Evolutionary conservation across 768 basidiomycete genomes (phyloP).

Genomic region (Lentinula guzmanii): DNA sequence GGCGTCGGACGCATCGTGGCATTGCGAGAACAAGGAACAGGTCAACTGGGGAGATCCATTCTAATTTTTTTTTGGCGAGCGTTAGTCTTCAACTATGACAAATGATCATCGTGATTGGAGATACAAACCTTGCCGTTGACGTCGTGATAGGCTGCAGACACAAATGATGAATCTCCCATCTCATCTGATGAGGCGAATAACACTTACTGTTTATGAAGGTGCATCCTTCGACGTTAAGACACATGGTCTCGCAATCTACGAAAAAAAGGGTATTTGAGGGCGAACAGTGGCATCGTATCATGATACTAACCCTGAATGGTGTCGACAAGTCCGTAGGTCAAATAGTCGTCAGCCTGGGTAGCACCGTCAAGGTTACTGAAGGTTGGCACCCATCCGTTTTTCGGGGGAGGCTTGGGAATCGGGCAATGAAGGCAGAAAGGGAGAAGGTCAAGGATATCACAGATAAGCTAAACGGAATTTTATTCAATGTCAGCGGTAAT

Average conservation of each 20-base stretch:
- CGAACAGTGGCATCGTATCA: not conserved
- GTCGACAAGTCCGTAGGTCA: conserved; percentile 30
- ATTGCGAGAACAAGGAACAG: conserved; percentile 27
- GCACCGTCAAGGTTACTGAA: conserved; percentile 26
- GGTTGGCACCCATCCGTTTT: conserved; percentile 18
- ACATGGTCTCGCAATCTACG: conserved; percentile 27
- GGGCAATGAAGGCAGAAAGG: conserved; percentile 22
- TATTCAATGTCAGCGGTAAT: not conserved
- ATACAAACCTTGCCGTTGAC: conserved; percentile 27
- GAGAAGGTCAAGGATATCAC: conserved; percentile 19
- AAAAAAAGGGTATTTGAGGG: not conserved
- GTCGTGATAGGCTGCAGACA: conserved; percentile 25
- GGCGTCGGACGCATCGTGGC: conserved; percentile 30
- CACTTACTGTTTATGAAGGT: conserved; percentile 26
- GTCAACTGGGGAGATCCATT: conserved; percentile 28
- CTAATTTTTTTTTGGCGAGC: conserved; percentile 8
- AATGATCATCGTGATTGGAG: too few species aligned
- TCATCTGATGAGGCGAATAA: not conserved
- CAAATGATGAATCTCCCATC: not conserved
- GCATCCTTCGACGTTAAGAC: conserved; percentile 23
- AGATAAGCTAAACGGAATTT: conserved; percentile 13
- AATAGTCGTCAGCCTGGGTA: conserved; percentile 24
- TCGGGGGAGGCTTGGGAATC: not conserved
- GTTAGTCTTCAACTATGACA: not conserved
- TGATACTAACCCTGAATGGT: conserved; percentile 20